Conservation (phyloP, 2,329 filamentous ascomycete genomes). For the Ramichloridium luteum region DNA sequence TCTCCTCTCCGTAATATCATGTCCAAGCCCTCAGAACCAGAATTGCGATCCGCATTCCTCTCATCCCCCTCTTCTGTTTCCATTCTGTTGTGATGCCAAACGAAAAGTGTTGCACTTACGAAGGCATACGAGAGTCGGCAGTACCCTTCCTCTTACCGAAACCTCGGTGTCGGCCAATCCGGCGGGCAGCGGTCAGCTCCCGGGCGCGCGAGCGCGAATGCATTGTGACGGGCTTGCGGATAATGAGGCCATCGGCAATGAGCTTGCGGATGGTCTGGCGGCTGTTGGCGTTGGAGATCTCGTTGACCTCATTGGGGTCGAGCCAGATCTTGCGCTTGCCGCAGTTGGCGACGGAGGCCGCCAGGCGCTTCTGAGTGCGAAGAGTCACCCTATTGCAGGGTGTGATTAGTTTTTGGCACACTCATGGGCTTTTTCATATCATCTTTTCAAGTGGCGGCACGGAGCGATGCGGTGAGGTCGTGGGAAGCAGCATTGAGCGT, state of each 20-base stretch:
- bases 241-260: conserved; percentile 99
- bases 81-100: too few species aligned
- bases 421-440: too few species aligned
- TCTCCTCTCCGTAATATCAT: conserved; percentile 1
- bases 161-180: conserved; percentile 94
- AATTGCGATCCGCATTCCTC: conserved; percentile 1
- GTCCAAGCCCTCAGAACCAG: too few species aligned
- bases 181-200: conserved; percentile 85
- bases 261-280: conserved; percentile 99
- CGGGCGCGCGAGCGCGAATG: conserved; percentile 96
- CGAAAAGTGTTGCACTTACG: conserved; percentile 57
- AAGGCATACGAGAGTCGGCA: conserved; percentile 97
- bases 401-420: too few species aligned
- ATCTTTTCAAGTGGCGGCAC: conserved; percentile 4
- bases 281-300: conserved; percentile 99
- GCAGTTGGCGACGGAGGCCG: conserved; percentile 95
- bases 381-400: conserved; percentile 77
- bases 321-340: conserved; percentile 99
- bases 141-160: conserved; percentile 99
- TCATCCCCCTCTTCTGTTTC: conserved; percentile 2
- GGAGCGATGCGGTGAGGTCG: conserved; percentile 4
- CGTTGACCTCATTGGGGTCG: conserved; percentile 97
- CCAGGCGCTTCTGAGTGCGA: conserved; percentile 99
- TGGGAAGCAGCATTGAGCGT: too few species aligned
- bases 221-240: conserved; percentile 99